Conservation (phyloP, 768 basidiomycete genomes). For the Boletus rufocinnamomeus region DNA sequence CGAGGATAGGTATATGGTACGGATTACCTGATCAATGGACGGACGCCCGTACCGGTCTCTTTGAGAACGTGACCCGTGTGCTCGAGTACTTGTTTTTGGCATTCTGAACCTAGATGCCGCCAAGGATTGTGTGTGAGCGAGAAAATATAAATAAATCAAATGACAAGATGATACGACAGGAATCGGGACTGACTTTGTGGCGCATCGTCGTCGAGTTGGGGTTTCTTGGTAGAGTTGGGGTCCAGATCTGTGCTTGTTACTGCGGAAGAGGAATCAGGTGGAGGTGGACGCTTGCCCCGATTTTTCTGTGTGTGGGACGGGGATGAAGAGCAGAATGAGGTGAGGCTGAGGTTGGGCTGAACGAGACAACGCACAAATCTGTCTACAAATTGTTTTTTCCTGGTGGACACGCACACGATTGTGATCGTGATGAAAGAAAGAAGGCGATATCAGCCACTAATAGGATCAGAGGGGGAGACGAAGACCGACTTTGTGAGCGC, state of each 20-base stretch:
- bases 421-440: neutral
- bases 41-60: conserved; percentile 40
- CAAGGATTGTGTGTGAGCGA: neutral
- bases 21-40: too few species aligned
- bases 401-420: conserved; percentile 27
- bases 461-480: too few species aligned
- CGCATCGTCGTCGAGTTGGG: conserved; percentile 33
- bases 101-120: conserved; percentile 22
- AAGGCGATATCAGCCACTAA: too few species aligned
- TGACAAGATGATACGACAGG: too few species aligned
- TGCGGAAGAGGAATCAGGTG: conserved; percentile 41
- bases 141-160: too few species aligned
- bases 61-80: conserved; percentile 40
- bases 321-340: too few species aligned
- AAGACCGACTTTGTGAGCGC: too few species aligned
- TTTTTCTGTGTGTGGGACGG: conserved; percentile 45
- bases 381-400: conserved; percentile 61
- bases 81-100: conserved; percentile 44
- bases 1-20: conserved; percentile 25
- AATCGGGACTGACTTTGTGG: conserved; percentile 35
- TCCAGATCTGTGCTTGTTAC: conserved; percentile 37
- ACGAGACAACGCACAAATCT: conserved; percentile 52
- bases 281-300: conserved; percentile 54
- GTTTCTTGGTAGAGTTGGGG: conserved; percentile 41
- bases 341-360: too few species aligned